A percentile compares a stretch with the other conserved stretches of the same genome.
Evolutionary conservation across 176 grass and related monocot species (phyloP).

Genomic region (Dendrocalamus sinicus): DNA sequence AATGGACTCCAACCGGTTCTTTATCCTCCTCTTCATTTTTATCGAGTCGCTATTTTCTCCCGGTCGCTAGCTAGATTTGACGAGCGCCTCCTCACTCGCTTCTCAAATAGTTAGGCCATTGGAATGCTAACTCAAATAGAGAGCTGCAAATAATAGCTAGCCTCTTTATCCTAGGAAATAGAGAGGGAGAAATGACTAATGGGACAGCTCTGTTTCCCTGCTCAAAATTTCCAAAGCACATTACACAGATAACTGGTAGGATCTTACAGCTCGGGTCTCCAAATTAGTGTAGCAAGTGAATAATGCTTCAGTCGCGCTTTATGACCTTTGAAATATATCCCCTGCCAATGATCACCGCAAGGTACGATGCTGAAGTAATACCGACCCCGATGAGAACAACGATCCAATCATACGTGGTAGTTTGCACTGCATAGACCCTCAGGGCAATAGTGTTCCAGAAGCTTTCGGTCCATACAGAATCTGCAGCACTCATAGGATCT

Average conservation of each 20-base stretch:
- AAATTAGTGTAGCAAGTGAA: constrained; percentile 22
- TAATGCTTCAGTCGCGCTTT: constrained; percentile 68
- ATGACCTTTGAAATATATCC: constrained; percentile 64
- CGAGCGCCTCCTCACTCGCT: no score
- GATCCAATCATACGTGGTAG: constrained; percentile 63
- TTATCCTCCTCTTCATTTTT: no score
- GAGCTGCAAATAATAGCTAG: no score
- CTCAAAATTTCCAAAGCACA: constrained; percentile 10
- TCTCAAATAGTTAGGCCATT: no score
- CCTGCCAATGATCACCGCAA: constrained; percentile 56
- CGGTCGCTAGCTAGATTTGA: no score
- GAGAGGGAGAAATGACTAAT: no score
- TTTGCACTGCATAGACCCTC: constrained; percentile 81
- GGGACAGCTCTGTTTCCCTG: not conserved
- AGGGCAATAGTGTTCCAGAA: constrained; percentile 90
- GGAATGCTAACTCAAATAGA: no score
- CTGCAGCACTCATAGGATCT: constrained; percentile 63
- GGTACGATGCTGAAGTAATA: constrained; percentile 64
- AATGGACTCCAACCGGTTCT: no score
- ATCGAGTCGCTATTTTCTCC: no score
- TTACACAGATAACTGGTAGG: not conserved
- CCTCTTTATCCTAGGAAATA: no score
- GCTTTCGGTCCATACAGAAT: constrained; percentile 95
- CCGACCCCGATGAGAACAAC: constrained; percentile 60
- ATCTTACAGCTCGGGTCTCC: not conserved